Percentiles rank a stretch among this genome's conserved stretches.
phyloP scores from a whole-genome alignment of 2,329 filamentous ascomycete species.

The Leptographium radiaticola region DNA sequence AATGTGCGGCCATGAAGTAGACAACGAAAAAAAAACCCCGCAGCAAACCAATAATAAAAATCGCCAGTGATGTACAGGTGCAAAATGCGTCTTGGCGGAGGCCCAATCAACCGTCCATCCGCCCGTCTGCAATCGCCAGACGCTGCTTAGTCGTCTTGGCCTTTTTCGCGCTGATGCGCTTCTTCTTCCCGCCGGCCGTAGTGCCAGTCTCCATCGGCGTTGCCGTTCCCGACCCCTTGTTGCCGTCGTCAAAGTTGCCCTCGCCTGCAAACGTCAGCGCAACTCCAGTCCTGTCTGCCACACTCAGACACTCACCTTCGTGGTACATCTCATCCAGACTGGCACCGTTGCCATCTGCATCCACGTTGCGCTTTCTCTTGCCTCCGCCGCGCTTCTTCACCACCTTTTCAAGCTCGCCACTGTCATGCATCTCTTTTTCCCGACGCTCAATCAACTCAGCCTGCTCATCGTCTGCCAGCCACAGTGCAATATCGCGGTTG shows the following conservation, averaged over 20 bases:
- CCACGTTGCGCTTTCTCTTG: constrained; percentile 37
- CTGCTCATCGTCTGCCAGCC: constrained; percentile 95
- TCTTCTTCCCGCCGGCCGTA: constrained; percentile 43
- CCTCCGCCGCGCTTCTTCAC: constrained; percentile 43
- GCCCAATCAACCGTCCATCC: constrained; percentile 21
- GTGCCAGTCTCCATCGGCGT: constrained; percentile 49
- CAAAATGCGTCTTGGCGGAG: neutral
- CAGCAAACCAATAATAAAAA: neutral
- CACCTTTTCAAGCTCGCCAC: constrained; percentile 51
- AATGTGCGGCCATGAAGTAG: neutral
- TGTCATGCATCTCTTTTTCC: constrained; percentile 73
- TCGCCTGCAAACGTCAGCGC: constrained; percentile 54
- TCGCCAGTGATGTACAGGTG: neutral
- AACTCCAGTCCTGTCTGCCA: too few relatives aligned
- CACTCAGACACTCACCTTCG: constrained; percentile 56
- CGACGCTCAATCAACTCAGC: constrained; percentile 87
- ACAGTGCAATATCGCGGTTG: constrained; percentile 97
- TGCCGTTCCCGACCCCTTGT: constrained; percentile 69
- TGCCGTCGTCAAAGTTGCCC: constrained; percentile 87
- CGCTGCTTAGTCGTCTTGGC: constrained; percentile 58
- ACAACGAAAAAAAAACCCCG: neutral
- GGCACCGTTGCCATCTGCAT: constrained; percentile 28
- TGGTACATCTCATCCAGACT: constrained; percentile 98
- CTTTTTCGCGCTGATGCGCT: constrained; percentile 39
- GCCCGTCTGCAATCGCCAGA: constrained; percentile 53